Base-by-base conservation (phyloP, 2,329 filamentous ascomycete species). In the Calonectria fujianensis region DNA sequence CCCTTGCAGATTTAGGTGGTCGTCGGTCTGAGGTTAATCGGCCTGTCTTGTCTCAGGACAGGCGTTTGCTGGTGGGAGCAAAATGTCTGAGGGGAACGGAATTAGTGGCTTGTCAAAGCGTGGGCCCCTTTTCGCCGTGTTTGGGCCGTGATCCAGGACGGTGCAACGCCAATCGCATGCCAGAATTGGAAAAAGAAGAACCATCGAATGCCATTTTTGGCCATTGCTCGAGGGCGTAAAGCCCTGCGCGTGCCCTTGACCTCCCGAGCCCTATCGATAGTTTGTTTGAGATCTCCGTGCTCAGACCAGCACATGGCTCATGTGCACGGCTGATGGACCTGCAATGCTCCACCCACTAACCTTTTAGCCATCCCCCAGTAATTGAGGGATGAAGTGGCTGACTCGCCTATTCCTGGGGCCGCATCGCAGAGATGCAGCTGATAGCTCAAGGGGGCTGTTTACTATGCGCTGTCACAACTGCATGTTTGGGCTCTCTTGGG, bases 121-220 rank as follows among this genome's bases (percentile, higher is more conserved):
- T 27, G 45, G 45, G n/a, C 35, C 57, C 57, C 39, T 61, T 63
- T 63, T 63, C n/a, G n/a, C 57, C 57, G 57, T 29, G 57, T 63
- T 41, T 41, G 10, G 13, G 57, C 57, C 57, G 37, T 63, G 14
- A 20, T 27, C 16, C 18, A 57, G 20, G 52, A n/a, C 51, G 18
- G 24, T 32, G 14, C 20, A 13, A 18, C 57, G 24, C 32, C 57
- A 41, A 29, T 27, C 24, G 39, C 24, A 39, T 39, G 27, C 24
- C 57, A 41, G 9, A 63, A 16, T 39, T 39, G 10, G 24, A 41
- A 63, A 27, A 41, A 39, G 57, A 27, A 18, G 32, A 27, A 16
- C 14, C 57, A 16, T 27, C 10, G 24, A 18, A 41, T 63, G 39
- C 57, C 37, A 27, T 6, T 39, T 39, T 37, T 24, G 57, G 57